Percentiles rank a stretch among this genome's conserved stretches.
These are phyloP conservation scores for Ogataea wickerhamii DNA, from an alignment of 805 yeast genomes.

Conservation along the genomic window DNA sequence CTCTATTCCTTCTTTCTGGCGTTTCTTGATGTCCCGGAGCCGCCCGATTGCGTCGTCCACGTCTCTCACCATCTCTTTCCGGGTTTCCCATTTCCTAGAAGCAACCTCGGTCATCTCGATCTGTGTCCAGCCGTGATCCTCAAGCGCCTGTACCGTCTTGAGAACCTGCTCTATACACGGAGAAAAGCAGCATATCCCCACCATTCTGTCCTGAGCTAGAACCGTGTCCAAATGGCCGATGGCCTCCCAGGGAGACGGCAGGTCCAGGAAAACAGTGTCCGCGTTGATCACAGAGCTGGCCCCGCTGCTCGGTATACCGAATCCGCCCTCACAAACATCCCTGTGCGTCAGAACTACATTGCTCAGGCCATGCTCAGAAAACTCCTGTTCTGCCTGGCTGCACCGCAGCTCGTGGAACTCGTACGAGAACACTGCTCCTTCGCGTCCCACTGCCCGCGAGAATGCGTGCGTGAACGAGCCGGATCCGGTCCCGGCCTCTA, in stretches of 20 bases:
- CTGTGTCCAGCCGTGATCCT: slow-evolving; percentile 73
- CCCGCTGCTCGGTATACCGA: slow-evolving; percentile 55
- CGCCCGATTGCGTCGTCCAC: slow-evolving; percentile 78
- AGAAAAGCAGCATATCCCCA: slow-evolving; percentile 87
- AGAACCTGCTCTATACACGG: slow-evolving; percentile 98
- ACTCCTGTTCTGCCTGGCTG: slow-evolving; percentile 73
- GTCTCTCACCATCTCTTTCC: slow-evolving; percentile 80
- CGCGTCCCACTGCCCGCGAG: slow-evolving; percentile 65
- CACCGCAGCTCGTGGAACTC: slow-evolving; percentile 90
- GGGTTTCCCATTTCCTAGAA: slow-evolving; percentile 79
- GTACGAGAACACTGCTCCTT: slow-evolving; percentile 72
- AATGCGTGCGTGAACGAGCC: slow-evolving; percentile 94
- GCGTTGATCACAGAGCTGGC: slow-evolving; percentile 65
- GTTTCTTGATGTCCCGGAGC: slow-evolving; percentile 70
- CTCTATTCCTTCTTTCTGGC: slow-evolving; percentile 65
- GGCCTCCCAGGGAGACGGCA: slow-evolving; percentile 98
- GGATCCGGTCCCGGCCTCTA: slow-evolving; percentile 98
- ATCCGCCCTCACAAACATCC: slow-evolving; percentile 90
- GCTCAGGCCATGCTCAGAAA: slow-evolving; percentile 64
- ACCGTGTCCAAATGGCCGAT: slow-evolving; percentile 68
- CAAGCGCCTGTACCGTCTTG: slow-evolving; percentile 73
- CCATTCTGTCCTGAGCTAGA: slow-evolving; percentile 48
- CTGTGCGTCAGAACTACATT: slow-evolving; percentile 73
- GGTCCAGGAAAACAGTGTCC: slow-evolving; percentile 77
- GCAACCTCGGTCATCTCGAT: slow-evolving; percentile 92